A percentile compares a stretch with the other conserved stretches of the same genome.
These are phyloP conservation scores for Podospora australis DNA, from an alignment of 495 filamentous ascomycete genomes.

Conservation along the genomic window DNA sequence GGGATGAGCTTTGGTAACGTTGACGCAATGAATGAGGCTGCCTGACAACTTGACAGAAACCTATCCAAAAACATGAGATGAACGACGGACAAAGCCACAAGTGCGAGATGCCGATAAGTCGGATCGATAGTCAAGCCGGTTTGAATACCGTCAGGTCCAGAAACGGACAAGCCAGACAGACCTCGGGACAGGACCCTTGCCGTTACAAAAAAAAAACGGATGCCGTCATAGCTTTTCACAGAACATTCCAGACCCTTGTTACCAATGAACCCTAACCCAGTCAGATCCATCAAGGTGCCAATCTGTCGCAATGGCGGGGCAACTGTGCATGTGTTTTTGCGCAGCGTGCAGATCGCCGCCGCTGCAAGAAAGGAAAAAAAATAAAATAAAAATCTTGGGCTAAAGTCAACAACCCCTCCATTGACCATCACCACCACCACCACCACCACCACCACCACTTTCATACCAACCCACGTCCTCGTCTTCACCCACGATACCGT, in stretches of 20 bases:
- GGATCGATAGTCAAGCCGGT: neutral
- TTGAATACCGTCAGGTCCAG: neutral
- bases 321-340: no score
- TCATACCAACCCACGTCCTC: neutral
- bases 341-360: no score
- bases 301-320: neutral
- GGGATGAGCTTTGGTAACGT: neutral
- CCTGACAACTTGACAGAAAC: neutral
- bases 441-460: neutral
- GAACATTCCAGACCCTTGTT: neutral
- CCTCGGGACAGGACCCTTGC: neutral
- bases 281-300: neutral
- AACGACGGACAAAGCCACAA: no score
- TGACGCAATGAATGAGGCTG: no score
- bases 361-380: neutral
- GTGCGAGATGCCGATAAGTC: neutral
- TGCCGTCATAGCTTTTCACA: neutral
- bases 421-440: neutral
- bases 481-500: neutral
- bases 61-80: no score
- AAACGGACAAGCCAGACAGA: neutral
- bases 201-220: neutral
- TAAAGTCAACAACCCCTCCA: conserved; percentile 13
- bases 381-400: conserved; percentile 11
- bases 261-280: neutral